Evolutionary conservation across 208 protist species (phyloP).

Genomic region (Phytomonas francai): DNA sequence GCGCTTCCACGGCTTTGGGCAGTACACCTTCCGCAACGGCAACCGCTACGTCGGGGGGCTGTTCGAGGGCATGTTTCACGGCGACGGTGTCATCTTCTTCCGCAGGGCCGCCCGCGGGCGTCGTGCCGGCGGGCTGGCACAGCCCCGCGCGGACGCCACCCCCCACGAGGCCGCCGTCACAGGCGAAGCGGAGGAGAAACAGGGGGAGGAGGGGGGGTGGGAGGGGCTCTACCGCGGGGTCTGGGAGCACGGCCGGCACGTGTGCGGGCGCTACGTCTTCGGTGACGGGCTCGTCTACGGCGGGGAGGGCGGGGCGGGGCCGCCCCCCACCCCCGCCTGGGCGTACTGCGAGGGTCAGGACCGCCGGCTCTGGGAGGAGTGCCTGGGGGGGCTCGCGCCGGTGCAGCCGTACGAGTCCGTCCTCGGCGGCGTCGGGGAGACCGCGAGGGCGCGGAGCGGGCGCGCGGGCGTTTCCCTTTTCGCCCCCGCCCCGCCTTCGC

Average conservation of each 20-base stretch:
- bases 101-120: too few relatives aligned
- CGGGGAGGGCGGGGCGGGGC: constrained; percentile 7
- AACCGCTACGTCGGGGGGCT: constrained; percentile 76
- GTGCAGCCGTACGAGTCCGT: constrained; percentile 65
- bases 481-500: constrained; percentile 14
- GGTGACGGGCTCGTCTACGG: constrained; percentile 73
- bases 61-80: constrained; percentile 77
- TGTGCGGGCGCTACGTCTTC: constrained; percentile 79
- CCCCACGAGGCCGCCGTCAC: background rate
- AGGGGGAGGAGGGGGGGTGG: constrained; percentile 15
- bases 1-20: constrained; percentile 62
- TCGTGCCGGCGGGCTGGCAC: too few relatives aligned
- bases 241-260: constrained; percentile 66
- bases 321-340: constrained; percentile 25
- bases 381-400: constrained; percentile 70
- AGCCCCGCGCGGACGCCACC: constrained; percentile 1
- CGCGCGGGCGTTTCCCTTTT: background rate
- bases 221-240: constrained; percentile 78
- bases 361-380: constrained; percentile 78
- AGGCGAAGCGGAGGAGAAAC: background rate
- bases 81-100: constrained; percentile 75
- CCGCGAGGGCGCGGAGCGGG: constrained; percentile 3
- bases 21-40: constrained; percentile 79
- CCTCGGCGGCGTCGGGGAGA: constrained; percentile 28
- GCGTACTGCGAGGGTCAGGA: constrained; percentile 77